Conservation (phyloP, 2,329 filamentous ascomycete genomes). For the Fusarium sp. region DNA sequence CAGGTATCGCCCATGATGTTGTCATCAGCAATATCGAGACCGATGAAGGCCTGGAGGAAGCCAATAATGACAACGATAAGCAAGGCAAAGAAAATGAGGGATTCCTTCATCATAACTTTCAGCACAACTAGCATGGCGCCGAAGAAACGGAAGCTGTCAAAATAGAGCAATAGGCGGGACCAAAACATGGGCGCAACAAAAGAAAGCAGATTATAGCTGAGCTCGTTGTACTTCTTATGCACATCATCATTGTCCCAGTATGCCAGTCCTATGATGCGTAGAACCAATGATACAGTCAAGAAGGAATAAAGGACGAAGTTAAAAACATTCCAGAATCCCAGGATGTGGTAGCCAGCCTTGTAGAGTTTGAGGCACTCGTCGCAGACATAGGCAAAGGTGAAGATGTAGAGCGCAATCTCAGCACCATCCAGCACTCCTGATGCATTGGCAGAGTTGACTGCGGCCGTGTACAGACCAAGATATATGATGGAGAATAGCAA, state of each 20-base stretch:
- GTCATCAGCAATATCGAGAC: slow-evolving; percentile 84
- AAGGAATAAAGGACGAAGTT: slow-evolving; percentile 85
- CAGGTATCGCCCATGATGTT: slow-evolving; percentile 72
- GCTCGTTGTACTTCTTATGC: slow-evolving; percentile 73
- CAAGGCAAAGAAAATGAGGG: slow-evolving; percentile 94
- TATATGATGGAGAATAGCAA: slow-evolving; percentile 86
- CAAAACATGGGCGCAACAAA: slow-evolving; percentile 97
- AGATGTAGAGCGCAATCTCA: slow-evolving; percentile 86
- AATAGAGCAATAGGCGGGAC: slow-evolving; percentile 89
- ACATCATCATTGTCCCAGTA: slow-evolving; percentile 57
- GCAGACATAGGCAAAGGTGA: slow-evolving; percentile 89
- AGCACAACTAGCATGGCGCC: slow-evolving; percentile 97
- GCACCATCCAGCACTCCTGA: slow-evolving; percentile 84
- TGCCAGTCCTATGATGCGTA: slow-evolving; percentile 80
- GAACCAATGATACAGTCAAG: slow-evolving; percentile 78
- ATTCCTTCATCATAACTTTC: slow-evolving; percentile 94
- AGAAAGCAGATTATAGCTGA: slow-evolving; percentile 94
- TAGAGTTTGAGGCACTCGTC: slow-evolving; percentile 90
- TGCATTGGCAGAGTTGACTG: slow-evolving; percentile 93
- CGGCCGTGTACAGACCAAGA: slow-evolving; percentile 84
- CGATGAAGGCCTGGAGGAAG: slow-evolving; percentile 94
- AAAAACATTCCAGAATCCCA: slow-evolving; percentile 98
- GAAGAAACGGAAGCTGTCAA: slow-evolving; percentile 95
- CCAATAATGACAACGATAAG: slow-evolving; percentile 83
- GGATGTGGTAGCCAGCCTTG: slow-evolving; percentile 91